These are phyloP conservation scores for Corylus heterophylla DNA, from an alignment of 306 rosid genomes.

Conservation along the genomic window DNA sequence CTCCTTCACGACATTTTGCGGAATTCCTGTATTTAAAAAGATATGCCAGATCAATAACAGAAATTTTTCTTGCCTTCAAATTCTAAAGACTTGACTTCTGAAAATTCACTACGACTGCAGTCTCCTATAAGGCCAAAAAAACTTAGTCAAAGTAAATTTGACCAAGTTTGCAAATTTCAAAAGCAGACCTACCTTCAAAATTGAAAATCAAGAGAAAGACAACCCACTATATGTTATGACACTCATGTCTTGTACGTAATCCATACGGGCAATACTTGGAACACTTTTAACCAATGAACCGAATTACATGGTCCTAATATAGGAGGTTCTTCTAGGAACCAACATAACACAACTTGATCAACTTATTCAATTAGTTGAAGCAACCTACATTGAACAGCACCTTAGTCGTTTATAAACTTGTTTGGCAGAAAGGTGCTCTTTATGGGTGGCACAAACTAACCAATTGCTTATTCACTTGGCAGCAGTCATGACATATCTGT, in stretches of 20 bases:
- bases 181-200: neutral
- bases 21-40: slow-evolving; percentile 67
- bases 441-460: neutral
- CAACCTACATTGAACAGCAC: neutral
- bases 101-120: neutral
- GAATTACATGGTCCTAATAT: neutral
- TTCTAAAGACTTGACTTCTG: neutral
- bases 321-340: neutral
- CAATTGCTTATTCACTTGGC: neutral
- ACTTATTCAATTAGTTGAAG: neutral
- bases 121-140: neutral
- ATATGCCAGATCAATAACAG: neutral
- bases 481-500: neutral
- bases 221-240: neutral
- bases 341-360: neutral
- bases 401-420: neutral
- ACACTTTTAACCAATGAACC: neutral
- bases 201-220: neutral
- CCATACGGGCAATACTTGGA: neutral
- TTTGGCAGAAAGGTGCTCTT: neutral
- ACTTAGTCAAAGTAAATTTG: neutral
- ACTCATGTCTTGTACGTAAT: neutral
- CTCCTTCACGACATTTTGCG: slow-evolving; percentile 93
- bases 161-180: neutral
- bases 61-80: neutral